Percentiles rank a stretch among this genome's conserved stretches.
These are phyloP conservation scores for Gentiana macrophylla DNA, from an alignment of 257 asterid species.

Conservation along the genomic window DNA sequence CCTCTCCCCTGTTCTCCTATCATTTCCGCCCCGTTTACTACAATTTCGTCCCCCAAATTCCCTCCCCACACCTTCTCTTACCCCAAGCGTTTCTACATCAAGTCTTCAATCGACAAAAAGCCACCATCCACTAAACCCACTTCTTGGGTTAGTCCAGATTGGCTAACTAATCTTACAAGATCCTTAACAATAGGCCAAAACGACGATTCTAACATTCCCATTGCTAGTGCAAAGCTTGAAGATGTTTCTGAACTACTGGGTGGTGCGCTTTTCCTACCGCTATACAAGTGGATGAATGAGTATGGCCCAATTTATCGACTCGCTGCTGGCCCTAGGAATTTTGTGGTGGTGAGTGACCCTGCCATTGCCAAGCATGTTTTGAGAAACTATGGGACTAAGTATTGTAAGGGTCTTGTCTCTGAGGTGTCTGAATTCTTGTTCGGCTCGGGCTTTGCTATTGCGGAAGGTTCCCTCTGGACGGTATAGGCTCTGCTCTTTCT, in stretches of 20 bases:
- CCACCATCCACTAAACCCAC: slow-evolving; percentile 29
- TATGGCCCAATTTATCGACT: slow-evolving; percentile 83
- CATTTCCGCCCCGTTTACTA: slow-evolving; percentile 12
- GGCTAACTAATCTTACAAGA: slow-evolving; percentile 70
- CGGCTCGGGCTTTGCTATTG: slow-evolving; percentile 97
- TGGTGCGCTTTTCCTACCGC: slow-evolving; percentile 84
- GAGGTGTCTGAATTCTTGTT: slow-evolving; percentile 95
- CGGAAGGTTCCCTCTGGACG: slow-evolving; percentile 96
- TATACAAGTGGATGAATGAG: slow-evolving; percentile 86
- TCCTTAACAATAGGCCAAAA: slow-evolving; percentile 51
- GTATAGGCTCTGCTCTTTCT: slow-evolving; percentile 18
- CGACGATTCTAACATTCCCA: slow-evolving; percentile 80
- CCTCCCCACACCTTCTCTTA: slow-evolving; percentile 7
- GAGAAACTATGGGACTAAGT: slow-evolving; percentile 65
- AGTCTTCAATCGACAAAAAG: slow-evolving; percentile 32
- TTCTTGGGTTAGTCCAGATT: slow-evolving; percentile 90
- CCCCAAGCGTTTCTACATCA: slow-evolving; percentile 12
- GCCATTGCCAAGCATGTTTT: slow-evolving; percentile 82
- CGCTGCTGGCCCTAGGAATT: slow-evolving; percentile 78
- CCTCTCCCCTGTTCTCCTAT: slow-evolving; percentile 24
- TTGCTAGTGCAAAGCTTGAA: slow-evolving; percentile 71
- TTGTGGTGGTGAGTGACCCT: slow-evolving; percentile 84
- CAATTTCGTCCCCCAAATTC: slow-evolving; percentile 9
- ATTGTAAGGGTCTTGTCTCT: slow-evolving; percentile 73
- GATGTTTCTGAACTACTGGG: slow-evolving; percentile 88